Conservation (phyloP, 495 filamentous ascomycete species). For the Pyronema domesticum region DNA sequence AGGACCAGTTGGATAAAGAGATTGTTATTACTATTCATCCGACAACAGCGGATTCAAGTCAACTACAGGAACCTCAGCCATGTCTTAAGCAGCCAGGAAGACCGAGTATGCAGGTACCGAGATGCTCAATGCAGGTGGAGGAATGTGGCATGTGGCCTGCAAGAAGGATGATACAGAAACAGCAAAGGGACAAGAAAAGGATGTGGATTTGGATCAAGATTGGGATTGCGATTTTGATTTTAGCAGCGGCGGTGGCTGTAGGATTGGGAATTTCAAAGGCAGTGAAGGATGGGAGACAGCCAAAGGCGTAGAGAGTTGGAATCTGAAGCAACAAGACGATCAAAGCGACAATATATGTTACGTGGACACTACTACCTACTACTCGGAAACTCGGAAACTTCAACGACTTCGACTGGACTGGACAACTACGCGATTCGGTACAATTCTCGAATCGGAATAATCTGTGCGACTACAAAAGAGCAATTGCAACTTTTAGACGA, state of each 20-base stretch:
- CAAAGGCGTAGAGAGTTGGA: not conserved
- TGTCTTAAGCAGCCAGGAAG: slow-evolving; percentile 9
- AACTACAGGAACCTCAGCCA: slow-evolving; percentile 12
- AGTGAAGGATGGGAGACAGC: slow-evolving; percentile 4
- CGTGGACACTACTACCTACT: not conserved
- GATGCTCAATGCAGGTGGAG: slow-evolving; percentile 5
- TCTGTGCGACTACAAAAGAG: too few species aligned
- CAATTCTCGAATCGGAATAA: not conserved
- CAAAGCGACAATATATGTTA: not conserved
- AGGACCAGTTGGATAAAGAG: slow-evolving; percentile 4
- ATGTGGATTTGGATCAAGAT: slow-evolving; percentile 23
- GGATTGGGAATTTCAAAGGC: slow-evolving; percentile 23
- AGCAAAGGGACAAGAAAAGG: slow-evolving; percentile 19
- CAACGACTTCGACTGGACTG: not conserved
- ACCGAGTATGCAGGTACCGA: slow-evolving; percentile 7
- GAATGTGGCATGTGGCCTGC: slow-evolving; percentile 19
- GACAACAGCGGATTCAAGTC: slow-evolving; percentile 8
- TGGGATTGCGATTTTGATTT: slow-evolving; percentile 17
- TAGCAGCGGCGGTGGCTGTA: slow-evolving; percentile 21
- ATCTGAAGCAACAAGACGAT: not conserved
- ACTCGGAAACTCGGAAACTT: not conserved
- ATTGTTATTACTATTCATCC: slow-evolving; percentile 21
- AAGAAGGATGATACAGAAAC: slow-evolving; percentile 19
- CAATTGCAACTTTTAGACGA: too few species aligned
- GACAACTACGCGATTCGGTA: not conserved